Conservation (phyloP, 139 green algal genomes). For the Closterium sp. region DNA sequence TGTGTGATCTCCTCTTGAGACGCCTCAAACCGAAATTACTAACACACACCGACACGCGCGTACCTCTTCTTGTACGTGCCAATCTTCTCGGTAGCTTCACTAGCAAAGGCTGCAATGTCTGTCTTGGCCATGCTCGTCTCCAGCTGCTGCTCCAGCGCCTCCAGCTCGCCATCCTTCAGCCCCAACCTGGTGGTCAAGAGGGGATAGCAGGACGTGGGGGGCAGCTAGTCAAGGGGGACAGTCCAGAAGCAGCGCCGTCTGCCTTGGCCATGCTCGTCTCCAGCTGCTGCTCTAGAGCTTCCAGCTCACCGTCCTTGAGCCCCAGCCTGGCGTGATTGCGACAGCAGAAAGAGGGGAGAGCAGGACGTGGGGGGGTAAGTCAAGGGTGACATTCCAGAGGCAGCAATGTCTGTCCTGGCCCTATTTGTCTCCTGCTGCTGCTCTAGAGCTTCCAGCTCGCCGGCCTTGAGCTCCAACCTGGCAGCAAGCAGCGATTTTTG, state of each 20-base stretch:
- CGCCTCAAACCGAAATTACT: no score
- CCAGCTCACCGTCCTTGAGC: not conserved
- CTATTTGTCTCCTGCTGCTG: not conserved
- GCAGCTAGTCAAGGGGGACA: not conserved
- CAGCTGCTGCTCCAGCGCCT: conserved; percentile 19
- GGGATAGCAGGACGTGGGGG: not conserved
- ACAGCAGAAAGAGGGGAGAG: not conserved
- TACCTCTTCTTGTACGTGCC: conserved; percentile 9
- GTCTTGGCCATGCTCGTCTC: conserved; percentile 7
- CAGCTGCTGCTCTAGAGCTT: conserved; percentile 7
- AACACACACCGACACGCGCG: not conserved
- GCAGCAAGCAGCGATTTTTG: no score
- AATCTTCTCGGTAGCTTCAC: not conserved
- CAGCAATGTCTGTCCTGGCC: not conserved
- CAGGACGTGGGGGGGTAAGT: no score
- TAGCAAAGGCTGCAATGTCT: conserved; percentile 4
- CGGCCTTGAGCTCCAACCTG: not conserved
- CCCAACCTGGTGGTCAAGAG: not conserved
- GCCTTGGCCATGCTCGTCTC: not conserved
- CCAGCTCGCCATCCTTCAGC: not conserved
- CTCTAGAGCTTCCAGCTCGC: not conserved
- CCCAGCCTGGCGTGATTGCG: not conserved
- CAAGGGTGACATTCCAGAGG: not conserved
- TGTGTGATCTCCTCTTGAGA: no score
- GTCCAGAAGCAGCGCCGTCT: not conserved